Percentiles rank a stretch among this genome's conserved stretches.
Evolutionary conservation across 2,329 filamentous ascomycete genomes (phyloP).

Genomic region (Ascochyta viciae-villosae): DNA sequence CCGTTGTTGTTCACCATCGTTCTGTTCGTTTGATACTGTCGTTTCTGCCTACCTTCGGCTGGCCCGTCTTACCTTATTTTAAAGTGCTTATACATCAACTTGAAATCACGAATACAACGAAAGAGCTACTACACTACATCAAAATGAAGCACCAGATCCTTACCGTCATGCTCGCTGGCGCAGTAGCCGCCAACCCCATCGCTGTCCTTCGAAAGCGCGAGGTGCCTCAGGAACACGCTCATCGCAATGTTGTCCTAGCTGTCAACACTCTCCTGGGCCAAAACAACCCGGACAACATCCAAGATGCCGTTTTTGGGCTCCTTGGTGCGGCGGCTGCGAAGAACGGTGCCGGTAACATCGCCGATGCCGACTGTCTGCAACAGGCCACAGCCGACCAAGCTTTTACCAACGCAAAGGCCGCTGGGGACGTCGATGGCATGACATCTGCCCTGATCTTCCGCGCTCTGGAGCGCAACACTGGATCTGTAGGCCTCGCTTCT

Average conservation of each 20-base stretch:
- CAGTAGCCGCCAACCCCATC: slow-evolving; percentile 38
- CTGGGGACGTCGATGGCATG: slow-evolving; percentile 61
- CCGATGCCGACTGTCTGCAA: slow-evolving; percentile 65
- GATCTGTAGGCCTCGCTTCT: slow-evolving; percentile 63
- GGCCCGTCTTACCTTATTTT: slow-evolving; percentile 5
- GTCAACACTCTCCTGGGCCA: slow-evolving; percentile 54
- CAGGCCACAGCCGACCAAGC: slow-evolving; percentile 65
- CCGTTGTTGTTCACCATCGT: neutral
- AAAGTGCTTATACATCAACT: too few relatives aligned
- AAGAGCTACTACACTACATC: neutral
- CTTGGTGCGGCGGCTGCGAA: slow-evolving; percentile 60
- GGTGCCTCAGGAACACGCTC: slow-evolving; percentile 65
- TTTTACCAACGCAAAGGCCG: slow-evolving; percentile 65
- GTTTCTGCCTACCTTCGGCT: slow-evolving; percentile 11
- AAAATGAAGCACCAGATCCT: slow-evolving; percentile 47
- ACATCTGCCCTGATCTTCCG: slow-evolving; percentile 62
- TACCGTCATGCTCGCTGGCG: slow-evolving; percentile 38
- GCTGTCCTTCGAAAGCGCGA: slow-evolving; percentile 51
- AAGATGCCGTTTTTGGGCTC: slow-evolving; percentile 60
- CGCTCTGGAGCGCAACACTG: slow-evolving; percentile 67
- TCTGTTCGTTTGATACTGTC: slow-evolving; percentile 4
- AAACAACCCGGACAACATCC: slow-evolving; percentile 59
- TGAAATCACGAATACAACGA: slow-evolving; percentile 4
- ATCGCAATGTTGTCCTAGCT: slow-evolving; percentile 57
- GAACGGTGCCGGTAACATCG: slow-evolving; percentile 57